Evolutionary conservation across 352 stramenopile genomes (phyloP).

Genomic region (Plasmopara muralis): DNA sequence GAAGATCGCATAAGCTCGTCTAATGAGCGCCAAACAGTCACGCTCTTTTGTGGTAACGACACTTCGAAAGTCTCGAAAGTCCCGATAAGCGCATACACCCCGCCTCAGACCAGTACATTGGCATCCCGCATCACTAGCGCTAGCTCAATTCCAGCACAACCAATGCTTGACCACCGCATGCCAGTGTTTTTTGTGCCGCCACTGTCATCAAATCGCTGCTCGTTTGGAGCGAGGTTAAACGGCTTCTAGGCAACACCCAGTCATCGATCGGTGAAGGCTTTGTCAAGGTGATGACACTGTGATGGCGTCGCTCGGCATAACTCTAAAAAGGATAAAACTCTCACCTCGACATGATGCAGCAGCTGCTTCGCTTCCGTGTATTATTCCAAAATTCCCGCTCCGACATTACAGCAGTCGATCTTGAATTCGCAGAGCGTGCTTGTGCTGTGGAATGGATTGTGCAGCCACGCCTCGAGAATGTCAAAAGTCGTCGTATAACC

Average conservation of each 20-base stretch:
- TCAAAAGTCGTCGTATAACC: no score
- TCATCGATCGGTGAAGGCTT: neutral
- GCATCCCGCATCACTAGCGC: slow-evolving; percentile 15
- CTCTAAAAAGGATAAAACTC: no score
- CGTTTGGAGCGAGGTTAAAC: slow-evolving; percentile 18
- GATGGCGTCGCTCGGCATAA: no score
- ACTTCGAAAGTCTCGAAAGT: slow-evolving; percentile 13
- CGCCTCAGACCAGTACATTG: slow-evolving; percentile 17
- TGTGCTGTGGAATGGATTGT: no score
- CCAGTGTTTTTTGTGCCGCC: slow-evolving; percentile 62
- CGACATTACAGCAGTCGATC: no score
- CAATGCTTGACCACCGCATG: slow-evolving; percentile 56
- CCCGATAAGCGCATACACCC: slow-evolving; percentile 17
- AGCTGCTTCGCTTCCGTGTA: no score
- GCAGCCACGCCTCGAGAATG: no score
- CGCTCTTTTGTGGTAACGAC: slow-evolving; percentile 75
- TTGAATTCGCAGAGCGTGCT: no score
- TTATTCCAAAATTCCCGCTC: no score
- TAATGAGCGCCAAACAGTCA: slow-evolving; percentile 51
- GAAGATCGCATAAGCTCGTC: slow-evolving; percentile 37
- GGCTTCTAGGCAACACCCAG: slow-evolving; percentile 20
- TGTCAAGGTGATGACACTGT: no score
- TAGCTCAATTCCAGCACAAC: slow-evolving; percentile 23
- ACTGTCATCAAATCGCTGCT: slow-evolving; percentile 16
- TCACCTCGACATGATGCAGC: no score